Base-by-base conservation (phyloP, 2,329 filamentous ascomycete species). In the Paracamarosporium sp. region DNA sequence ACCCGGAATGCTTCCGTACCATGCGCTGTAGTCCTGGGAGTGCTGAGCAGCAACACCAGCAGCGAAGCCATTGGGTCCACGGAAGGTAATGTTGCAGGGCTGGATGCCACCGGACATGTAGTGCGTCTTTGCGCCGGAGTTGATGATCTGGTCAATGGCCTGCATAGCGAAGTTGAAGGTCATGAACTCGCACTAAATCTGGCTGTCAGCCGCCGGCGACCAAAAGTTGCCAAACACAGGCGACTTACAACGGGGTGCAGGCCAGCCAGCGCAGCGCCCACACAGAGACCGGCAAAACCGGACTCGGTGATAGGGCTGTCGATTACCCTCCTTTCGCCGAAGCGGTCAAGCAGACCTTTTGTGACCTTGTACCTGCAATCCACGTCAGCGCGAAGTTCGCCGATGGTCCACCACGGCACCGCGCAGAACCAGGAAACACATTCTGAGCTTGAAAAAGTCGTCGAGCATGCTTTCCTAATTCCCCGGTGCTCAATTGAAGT, bases 101-200 rank as follows among this genome's bases (percentile, higher is more conserved):
- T 99, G 95, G 80, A 97, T 98, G 80, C 95, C 95, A 73, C 95
- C 95, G 65, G 95, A 98, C 95, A 99, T 99, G 86, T 99, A 99
- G 76, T 99, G 94, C 56, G 95, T 99, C 87, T 99, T 99, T 76
- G 93, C 95, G 70, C 85, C 95, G 48, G 94, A 98, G 88, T 99
- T 99, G 88, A 99, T 93, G 78, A 99, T 92, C 80, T 99, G 95
- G 80, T 99, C 95, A 80, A 99, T 99, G 78, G 95, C 92, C 84
- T 99, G 95, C 95, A 99, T 99, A 80, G 95, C 94, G 78, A 98
- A 98, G 88, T 99, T 99, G 88, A 97, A 98, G 75, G 95, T 99
- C 95, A 99, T 99, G 86, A 99, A 99, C 84, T 99, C 95, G 87
- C 91, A 95, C 92, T 95, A 66, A 6, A 50, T 7, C 17, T 35